Conservation (phyloP, 2,329 filamentous ascomycete species). For the Orbilia javanica region DNA sequence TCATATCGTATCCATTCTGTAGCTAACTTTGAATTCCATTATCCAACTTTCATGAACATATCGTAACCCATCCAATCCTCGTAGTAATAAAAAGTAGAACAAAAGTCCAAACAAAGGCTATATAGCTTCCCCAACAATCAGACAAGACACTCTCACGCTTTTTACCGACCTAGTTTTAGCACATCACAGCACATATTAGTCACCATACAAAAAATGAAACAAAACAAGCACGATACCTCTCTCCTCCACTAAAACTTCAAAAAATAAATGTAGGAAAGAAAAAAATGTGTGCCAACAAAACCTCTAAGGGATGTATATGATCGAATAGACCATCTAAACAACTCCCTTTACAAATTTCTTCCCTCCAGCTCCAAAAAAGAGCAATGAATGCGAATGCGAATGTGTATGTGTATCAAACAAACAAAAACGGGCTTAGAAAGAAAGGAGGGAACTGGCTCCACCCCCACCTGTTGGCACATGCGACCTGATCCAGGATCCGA, state of each 20-base stretch:
- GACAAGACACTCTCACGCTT: not conserved
- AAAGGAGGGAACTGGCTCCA: conserved; percentile 46
- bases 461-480: conserved; percentile 63
- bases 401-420: not conserved
- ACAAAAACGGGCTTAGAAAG: conserved; percentile 41
- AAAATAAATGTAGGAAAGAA: not conserved
- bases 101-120: conserved; percentile 1
- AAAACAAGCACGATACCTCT: conserved; percentile 21
- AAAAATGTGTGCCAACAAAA: not conserved
- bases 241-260: not conserved
- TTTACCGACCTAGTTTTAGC: conserved; percentile 38
- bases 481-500: conserved; percentile 70
- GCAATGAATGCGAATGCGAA: too few species aligned
- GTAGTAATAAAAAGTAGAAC: not conserved
- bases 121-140: not conserved
- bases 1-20: too few species aligned
- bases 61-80: not conserved
- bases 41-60: not conserved
- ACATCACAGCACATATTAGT: conserved; percentile 46
- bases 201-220: conserved; percentile 29
- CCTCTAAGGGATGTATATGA: not conserved
- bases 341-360: not conserved
- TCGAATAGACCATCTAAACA: too few species aligned
- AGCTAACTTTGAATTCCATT: not conserved
- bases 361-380: not conserved